Evolutionary conservation across 2,329 filamentous ascomycete genomes (phyloP).

Genomic region (Aureobasidium uvarum): DNA sequence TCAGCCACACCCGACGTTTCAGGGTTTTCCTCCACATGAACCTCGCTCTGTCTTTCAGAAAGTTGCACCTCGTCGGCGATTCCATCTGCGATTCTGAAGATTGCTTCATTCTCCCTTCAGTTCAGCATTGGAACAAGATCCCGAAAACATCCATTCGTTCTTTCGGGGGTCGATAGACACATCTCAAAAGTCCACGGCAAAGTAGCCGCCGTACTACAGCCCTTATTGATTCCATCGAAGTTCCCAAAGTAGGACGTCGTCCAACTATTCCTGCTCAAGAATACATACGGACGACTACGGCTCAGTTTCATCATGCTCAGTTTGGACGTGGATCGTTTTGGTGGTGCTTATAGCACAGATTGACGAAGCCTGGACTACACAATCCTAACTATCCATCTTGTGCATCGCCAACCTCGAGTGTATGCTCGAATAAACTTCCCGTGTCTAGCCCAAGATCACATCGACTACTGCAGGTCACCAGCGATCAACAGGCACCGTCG

Average conservation of each 20-base stretch:
- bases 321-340: not conserved
- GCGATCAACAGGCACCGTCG: slow-evolving; percentile 7
- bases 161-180: not conserved
- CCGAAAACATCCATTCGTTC: not conserved
- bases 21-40: not conserved
- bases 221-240: not conserved
- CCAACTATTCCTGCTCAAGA: not conserved
- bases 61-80: not conserved
- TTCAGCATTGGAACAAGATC: not conserved
- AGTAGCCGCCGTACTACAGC: not conserved
- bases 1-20: not conserved
- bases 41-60: not conserved
- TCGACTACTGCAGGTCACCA: slow-evolving; percentile 14
- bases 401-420: not conserved
- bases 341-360: not conserved
- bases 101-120: not conserved
- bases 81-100: not conserved
- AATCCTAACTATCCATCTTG: not conserved
- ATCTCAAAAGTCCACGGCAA: not conserved
- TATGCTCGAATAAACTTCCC: not conserved
- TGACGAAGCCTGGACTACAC: not conserved
- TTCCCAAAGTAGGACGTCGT: not conserved
- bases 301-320: slow-evolving; percentile 4
- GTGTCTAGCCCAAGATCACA: not conserved
- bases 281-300: not conserved